Base-by-base conservation (phyloP, 768 basidiomycete genomes). In the Naganishia friedmannii region DNA sequence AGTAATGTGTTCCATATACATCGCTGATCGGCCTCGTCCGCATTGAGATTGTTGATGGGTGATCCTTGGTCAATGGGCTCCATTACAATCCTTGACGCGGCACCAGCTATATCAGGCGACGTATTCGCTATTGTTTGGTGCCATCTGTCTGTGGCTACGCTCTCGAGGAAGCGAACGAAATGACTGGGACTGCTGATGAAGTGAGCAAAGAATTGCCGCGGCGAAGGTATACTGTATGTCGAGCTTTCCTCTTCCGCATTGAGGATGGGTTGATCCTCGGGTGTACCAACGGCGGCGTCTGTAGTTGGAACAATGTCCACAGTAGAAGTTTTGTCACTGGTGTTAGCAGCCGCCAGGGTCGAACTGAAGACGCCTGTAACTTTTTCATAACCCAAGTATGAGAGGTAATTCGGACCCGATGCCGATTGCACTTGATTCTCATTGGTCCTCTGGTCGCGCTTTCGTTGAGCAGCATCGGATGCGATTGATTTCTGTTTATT, bases 1-100 rank as follows among this genome's bases (percentile, higher is more conserved):
- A 98, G 83, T 2, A 98, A 84, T 12, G 94, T 97, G 81, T 95
- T 96, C 94, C 94, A 97, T 2, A 97, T 88, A 0, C 93, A 89
- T 10, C 86, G 84, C 75, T 92, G 92, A 76, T 94, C 91, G 5
- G 72, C 68, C 10, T 80, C 79, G 74, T 83, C 84, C 71, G 90
- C 90, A 0, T 80, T 77, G 32, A 83, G 60, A 5, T 42, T 34
- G 23, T 42, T 45, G 23, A 34, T 63, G 17, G 60, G 42, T 23
- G 39, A 63, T 45, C 60, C 60, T 45, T 63, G 60, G 10, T 28
- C 54, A 17, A 56, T 54, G 34, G 53, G 54, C 26, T 42, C 8
- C 39, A 42, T 28, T 4, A 56, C 67, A 15, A 45, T 45, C 32
- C 60, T 42, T 26, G 39, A 45, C 6, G 37, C 13, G 12, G 23